Evolutionary conservation across 164 flowering plant genomes (phyloP).

Genomic region (Magnolia kwangsiensis): DNA sequence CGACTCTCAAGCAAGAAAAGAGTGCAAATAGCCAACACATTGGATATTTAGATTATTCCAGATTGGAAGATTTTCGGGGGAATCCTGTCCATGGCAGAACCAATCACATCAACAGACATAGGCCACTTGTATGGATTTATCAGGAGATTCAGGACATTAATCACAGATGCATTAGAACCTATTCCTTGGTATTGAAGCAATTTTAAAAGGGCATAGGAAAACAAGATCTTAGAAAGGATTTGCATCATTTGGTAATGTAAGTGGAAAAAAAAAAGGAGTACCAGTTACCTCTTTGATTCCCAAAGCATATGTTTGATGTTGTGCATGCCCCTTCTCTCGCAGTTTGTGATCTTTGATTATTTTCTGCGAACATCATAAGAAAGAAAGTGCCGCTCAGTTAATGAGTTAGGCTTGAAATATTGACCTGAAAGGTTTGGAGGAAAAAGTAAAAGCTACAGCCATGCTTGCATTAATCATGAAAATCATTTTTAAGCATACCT

Average conservation of each 20-base stretch:
- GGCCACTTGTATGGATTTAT: too few species aligned
- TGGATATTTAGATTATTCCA: too few species aligned
- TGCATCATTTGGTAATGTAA: not conserved
- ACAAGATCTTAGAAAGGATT: not conserved
- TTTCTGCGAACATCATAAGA: constrained; percentile 43
- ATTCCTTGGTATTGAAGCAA: not conserved
- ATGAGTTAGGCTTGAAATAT: constrained; percentile 5
- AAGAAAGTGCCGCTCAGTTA: not conserved
- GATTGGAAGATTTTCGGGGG: too few species aligned
- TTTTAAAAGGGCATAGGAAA: not conserved
- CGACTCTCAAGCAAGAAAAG: too few species aligned
- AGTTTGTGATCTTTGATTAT: constrained; percentile 56
- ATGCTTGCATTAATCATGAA: not conserved
- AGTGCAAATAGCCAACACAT: too few species aligned
- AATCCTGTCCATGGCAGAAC: too few species aligned
- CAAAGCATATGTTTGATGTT: constrained; percentile 95
- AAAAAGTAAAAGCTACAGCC: not conserved
- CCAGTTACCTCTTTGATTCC: constrained; percentile 86
- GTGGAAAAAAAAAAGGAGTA: too few species aligned
- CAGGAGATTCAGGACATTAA: too few species aligned
- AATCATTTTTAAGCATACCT: constrained; percentile 43
- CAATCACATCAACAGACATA: too few species aligned
- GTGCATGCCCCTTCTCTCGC: constrained; percentile 67
- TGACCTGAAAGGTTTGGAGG: not conserved
- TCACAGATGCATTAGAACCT: too few species aligned